Percentiles rank a stretch among this genome's conserved stretches.
Evolutionary conservation across 108 stramenopile genomes (phyloP).

Genomic region (Nitzschia putrida): DNA sequence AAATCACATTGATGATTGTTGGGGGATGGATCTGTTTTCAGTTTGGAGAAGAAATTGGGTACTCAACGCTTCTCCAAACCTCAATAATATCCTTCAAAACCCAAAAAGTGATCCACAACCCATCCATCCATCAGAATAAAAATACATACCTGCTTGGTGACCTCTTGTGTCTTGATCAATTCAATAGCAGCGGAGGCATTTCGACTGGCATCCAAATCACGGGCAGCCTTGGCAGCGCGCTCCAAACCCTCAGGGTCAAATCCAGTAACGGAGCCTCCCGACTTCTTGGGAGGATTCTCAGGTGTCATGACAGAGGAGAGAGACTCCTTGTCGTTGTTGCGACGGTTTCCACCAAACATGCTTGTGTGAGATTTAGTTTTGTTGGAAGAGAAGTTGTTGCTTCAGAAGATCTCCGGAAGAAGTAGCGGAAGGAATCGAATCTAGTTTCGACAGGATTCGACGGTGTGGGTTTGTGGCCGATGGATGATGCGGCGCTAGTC

Average conservation of each 20-base stretch:
- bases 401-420: too few relatives aligned
- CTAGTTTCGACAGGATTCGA: too few relatives aligned
- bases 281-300: constrained; percentile 70
- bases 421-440: too few relatives aligned
- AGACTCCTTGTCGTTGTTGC: constrained; percentile 62
- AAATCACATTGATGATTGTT: too few relatives aligned
- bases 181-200: constrained; percentile 87
- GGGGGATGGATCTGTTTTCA: too few relatives aligned
- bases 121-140: not conserved
- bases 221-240: constrained; percentile 91
- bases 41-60: too few relatives aligned
- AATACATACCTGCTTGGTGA: constrained; percentile 79
- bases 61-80: not conserved
- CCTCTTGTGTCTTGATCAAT: constrained; percentile 91
- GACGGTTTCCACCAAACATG: constrained; percentile 43
- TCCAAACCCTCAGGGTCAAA: constrained; percentile 95
- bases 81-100: not conserved
- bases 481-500: too few relatives aligned
- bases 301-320: constrained; percentile 76
- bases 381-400: too few relatives aligned
- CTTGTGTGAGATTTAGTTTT: not conserved
- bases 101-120: not conserved
- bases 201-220: constrained; percentile 78
- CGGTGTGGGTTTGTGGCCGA: too few relatives aligned
- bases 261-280: constrained; percentile 62